Evolutionary conservation across 2,329 filamentous ascomycete genomes (phyloP), one percentile per base, ranked within the genome.

Genomic region (Aureobasidium mangrovei): DNA sequence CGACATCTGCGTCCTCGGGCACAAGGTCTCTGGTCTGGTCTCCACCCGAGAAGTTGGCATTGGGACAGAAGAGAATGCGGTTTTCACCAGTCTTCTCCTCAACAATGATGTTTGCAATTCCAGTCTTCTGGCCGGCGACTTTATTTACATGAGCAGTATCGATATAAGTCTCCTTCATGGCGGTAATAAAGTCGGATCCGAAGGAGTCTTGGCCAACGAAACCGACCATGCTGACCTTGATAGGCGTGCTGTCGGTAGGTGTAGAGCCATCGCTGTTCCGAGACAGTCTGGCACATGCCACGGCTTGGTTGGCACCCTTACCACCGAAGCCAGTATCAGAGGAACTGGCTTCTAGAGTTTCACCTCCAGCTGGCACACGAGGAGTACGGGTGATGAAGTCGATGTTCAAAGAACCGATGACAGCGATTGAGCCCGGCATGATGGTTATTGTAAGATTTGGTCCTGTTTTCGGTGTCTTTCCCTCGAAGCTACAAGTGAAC

Each of bases 241-340:
- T 68, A 60, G 67, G 65, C 7, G 63, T 62, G 0, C 57, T 48
- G 44, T 3, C 57, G 54, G 7, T 59, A 53, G 48, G 31, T 9
- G 33, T 5, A 12, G 45, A 48, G n/a, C 53, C 53, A 56, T 49
- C 48, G 26, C 36, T 56, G 26, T 65, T 60, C 2, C 73, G 74
- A 29, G 76, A 65, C 48, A 94, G 80, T 59, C 91, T 87, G 48
- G 85, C 87, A 71, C 86, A 90, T 27, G 90, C 89, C 35, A 95
- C 87, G 57, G 90, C 91, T 74, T 97, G 91, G 74, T 97, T 97
- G 57, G 91, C 90, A 60, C 91, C 91, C 73, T 98, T 98, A 55
- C 93, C 91, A 63, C 91, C 93, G 31, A 86, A 84, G 41, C 86
- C 90, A 35, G 85, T 88, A 65, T 79, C 79, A 72, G 95, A 95